Conservation (phyloP, 129 eudicot genomes). For the Cynara cardunculus region DNA sequence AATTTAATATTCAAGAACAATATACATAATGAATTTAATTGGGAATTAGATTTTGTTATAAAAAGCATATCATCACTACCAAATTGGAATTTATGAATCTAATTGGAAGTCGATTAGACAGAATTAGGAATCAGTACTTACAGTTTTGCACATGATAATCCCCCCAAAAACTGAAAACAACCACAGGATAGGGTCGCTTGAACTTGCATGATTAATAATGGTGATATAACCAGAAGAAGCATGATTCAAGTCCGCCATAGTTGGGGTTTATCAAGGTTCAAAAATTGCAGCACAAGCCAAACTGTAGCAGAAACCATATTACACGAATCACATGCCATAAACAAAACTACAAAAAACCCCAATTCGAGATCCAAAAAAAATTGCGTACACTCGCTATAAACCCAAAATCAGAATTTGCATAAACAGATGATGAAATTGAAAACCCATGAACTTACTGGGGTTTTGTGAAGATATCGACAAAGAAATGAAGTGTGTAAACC, state of each 20-base stretch:
- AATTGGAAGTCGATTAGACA: neutral
- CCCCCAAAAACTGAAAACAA: constrained; percentile 51
- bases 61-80: neutral
- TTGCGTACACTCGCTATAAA: neutral
- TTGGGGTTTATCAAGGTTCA: neutral
- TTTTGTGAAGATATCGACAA: neutral
- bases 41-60: neutral
- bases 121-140: constrained; percentile 28
- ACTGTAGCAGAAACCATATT: neutral
- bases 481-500: neutral
- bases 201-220: constrained; percentile 30
- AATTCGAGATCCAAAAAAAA: constrained; percentile 11
- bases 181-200: constrained; percentile 43
- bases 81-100: neutral
- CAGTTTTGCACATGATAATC: constrained; percentile 65
- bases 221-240: constrained; percentile 19
- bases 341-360: neutral
- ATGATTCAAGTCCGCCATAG: neutral
- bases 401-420: neutral
- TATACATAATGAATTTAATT: neutral
- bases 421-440: neutral
- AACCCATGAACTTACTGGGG: neutral
- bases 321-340: neutral
- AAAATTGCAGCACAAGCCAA: neutral
- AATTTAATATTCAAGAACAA: neutral